phyloP scores from a whole-genome alignment of 1,139 yeast species.

The Pichia sp. region DNA sequence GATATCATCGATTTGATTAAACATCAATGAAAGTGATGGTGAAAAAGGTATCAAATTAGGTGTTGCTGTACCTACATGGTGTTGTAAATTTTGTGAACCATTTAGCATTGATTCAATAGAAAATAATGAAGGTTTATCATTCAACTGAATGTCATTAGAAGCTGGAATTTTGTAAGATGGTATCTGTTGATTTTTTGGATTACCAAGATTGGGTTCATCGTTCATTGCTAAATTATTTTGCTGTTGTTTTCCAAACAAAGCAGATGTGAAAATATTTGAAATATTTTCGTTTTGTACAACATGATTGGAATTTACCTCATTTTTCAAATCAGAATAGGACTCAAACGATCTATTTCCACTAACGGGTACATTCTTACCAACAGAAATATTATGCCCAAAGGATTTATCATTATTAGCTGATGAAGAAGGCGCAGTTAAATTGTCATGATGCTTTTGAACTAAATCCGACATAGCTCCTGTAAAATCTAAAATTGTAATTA shows the following conservation, averaged over 20 bases:
- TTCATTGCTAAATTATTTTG: background rate
- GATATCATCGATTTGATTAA: slow-evolving; percentile 24
- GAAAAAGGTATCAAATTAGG: slow-evolving; percentile 15
- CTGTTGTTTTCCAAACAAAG: background rate
- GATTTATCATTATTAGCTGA: slow-evolving; percentile 14
- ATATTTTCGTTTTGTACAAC: background rate
- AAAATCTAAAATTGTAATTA: slow-evolving; percentile 60
- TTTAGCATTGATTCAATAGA: background rate
- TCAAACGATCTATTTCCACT: too few species aligned
- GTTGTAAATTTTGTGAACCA: background rate
- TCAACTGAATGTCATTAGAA: too few species aligned
- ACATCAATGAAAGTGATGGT: slow-evolving; percentile 22
- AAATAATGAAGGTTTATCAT: too few species aligned
- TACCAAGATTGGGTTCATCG: background rate
- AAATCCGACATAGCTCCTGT: slow-evolving; percentile 56
- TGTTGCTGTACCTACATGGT: background rate
- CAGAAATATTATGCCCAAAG: slow-evolving; percentile 10
- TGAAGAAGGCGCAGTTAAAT: slow-evolving; percentile 27
- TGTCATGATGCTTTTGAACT: slow-evolving; percentile 52
- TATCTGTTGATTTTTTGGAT: background rate
- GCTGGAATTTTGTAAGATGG: too few species aligned
- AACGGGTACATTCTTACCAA: background rate
- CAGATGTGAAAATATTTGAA: background rate
- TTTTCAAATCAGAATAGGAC: too few species aligned
- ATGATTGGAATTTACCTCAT: background rate